Base-by-base conservation (phyloP, 495 filamentous ascomycete genomes). In the Aspergillus coremiiformis region DNA sequence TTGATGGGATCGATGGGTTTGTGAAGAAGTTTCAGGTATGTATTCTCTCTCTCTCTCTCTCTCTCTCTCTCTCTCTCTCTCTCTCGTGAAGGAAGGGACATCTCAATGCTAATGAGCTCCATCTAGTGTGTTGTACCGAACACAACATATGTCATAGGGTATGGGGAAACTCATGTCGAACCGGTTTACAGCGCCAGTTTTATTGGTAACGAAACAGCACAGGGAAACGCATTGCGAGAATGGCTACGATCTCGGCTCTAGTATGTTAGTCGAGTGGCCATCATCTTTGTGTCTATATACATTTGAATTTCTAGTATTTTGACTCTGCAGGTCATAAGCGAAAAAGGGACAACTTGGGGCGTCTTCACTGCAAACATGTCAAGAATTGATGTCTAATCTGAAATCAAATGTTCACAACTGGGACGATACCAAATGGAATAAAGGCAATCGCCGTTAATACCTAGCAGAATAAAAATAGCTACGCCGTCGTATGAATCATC, bases 1-100 rank as follows among this genome's bases (percentile, higher is more conserved):
- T 82, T 27, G 80, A 81, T 60, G 65, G 67, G 23, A 82, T 85
- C 59, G 64, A 71, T 51, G 66, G 56, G 30, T 73, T 83, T 65
- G 72, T 57, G 45, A 64, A 70, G 54, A 74, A 68, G 63, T 66
- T 77, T 15, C 54, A 68, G 71, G 68, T 70, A 59, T 48, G 56
- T 59, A 57, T 44, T 54, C 6, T 21, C 19, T 45, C 24, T 45
- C 9, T 44, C n/a, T n/a, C n/a, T n/a, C n/a, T n/a, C n/a, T n/a
- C n/a, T n/a, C n/a, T n/a, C n/a, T n/a, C n/a, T 43, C 39, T 37
- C 2, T 15, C 12, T 23, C 10, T 9, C 8, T 27, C 24, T 27
- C 4, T 2, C 12, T 30, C 12, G 27, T 30, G 7, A 30, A 30
- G 27, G 27, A 9, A 14, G 12, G 10, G 10, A 14, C 5, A 14